Base-by-base conservation (phyloP, 2,329 filamentous ascomycete species). In the Aspergillus neoniger region DNA sequence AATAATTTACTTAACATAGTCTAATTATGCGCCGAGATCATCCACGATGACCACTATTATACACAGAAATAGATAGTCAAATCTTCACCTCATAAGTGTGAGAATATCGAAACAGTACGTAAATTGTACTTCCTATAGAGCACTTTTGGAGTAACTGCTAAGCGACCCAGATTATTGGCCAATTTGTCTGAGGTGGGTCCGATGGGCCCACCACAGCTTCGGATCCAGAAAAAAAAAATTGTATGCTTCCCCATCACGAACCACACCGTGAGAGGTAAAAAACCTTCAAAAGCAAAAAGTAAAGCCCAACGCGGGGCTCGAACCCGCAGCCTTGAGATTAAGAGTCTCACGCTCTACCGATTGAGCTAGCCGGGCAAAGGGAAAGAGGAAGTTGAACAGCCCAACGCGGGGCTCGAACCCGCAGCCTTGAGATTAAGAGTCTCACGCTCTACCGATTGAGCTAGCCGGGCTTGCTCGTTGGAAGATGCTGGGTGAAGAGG, bases 381-480 rank as follows among this genome's bases (percentile, higher is more conserved):
- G 19, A 21, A 21, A 21, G 19, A 21, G 19, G 19, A 21, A 21
- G 19, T 21, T 21, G 19, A n/a, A n/a, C n/a, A 76, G 73, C 74
- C 74, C 70, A 74, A 76, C 72, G 74, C 70, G 74, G 73, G 74
- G 74, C 69, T 76, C 72, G 74, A 76, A 76, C 74, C 73, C 74
- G 71, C 74, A 75, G 65, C 70, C 69, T 73, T 74, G 72, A 72
- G 74, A 72, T 74, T 78, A 81, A 80, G 77, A 80, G 77, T 77
- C 78, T 78, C 78, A 80, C 74, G 75, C 74, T 77, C 74, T 80
- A 78, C 72, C 78, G 77, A 81, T 80, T 81, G 79, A 81, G 79
- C 79, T 80, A 80, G 75, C 77, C 78, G 74, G 73, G 78, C 78
- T 59, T 59, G 60, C 61, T 64, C 67, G 25, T 55, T 55, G 53